Base-by-base conservation (phyloP, 169 alveolate genomes). In the Eimeria falciformis region DNA sequence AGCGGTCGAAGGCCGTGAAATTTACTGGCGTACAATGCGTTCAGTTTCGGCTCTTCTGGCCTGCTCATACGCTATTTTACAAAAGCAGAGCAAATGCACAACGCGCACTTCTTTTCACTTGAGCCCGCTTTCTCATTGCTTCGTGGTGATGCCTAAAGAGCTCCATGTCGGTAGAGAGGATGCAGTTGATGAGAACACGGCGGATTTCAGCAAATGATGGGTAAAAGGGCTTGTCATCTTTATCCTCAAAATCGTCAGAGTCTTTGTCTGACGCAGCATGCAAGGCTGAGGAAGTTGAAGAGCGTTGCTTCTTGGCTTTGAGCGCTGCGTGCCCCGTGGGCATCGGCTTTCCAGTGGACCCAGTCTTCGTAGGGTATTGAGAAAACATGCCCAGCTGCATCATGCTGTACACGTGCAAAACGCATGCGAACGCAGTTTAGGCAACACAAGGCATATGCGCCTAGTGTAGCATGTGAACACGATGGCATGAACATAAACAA, bases 151-250 rank as follows among this genome's bases (percentile, higher is more conserved):
- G 81, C 33, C 94, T 79, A 25, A 91, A 83, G 53, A 91, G 92
- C 27, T 91, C 94, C 94, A 92, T 92, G 85, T 92, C 94, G 2
- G 94, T 92, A 17, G 94, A 68, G 77, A 92, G 69, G 43, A 92
- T 92, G 55, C 89, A 82, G 33, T 69, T 83, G 33, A 77, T 62
- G 29, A 92, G 71, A 14, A 92, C 68, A 27, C 82, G 55, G 46
- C 94, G 78, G 18, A 92, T 21, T 37, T 92, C 92, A 11, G 90
- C 86, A 43, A 84, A 82, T 2, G 91, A 79, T 5, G 91, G 85
- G 27, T 58, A 62, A 3, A 78, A 33, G 43, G 84, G 27, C 23
- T 46, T 69, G 43, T 29, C 83, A 47, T 23, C 90, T 50, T 77
- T 85, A 50, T 69, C 87, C 3, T 46, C 68, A 1, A 68, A 47